Evolutionary conservation across 2,329 filamentous ascomycete species (phyloP).

Genomic region (Didymella glomerata): DNA sequence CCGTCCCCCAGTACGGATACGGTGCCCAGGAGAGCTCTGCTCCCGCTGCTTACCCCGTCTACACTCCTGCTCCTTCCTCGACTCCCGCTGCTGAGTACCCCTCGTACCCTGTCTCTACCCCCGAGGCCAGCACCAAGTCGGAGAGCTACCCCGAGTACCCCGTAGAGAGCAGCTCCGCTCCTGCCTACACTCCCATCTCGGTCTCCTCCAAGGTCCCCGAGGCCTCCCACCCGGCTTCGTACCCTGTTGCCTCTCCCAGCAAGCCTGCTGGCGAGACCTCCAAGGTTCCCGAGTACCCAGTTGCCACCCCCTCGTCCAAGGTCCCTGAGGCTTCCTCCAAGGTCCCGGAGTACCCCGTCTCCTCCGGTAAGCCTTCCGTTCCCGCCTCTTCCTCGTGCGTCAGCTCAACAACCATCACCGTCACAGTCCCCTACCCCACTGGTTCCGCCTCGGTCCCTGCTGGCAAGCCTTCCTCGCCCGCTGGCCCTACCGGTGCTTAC

Average conservation of each 20-base stretch:
- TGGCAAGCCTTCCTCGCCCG: constrained; percentile 12
- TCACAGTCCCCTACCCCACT: constrained; percentile 54
- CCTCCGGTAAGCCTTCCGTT: constrained; percentile 24
- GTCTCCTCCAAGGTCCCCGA: constrained; percentile 23
- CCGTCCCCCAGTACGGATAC: constrained; percentile 44
- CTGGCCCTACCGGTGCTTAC: constrained; percentile 27
- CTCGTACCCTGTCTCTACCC: not conserved
- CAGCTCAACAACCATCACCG: constrained; percentile 54
- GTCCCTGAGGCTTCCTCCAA: constrained; percentile 16
- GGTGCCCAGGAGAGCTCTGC: constrained; percentile 28
- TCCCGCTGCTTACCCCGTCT: constrained; percentile 37
- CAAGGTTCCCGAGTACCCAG: constrained; percentile 23
- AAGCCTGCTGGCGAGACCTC: constrained; percentile 7
- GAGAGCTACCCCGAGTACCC: constrained; percentile 22
- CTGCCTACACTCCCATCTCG: constrained; percentile 17
- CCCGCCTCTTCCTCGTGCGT: constrained; percentile 40
- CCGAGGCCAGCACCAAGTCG: not conserved
- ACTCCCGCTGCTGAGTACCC: constrained; percentile 6
- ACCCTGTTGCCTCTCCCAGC: constrained; percentile 19
- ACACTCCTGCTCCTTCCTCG: constrained; percentile 28
- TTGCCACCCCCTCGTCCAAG: constrained; percentile 16
- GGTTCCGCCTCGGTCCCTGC: constrained; percentile 24
- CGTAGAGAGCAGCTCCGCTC: constrained; percentile 1
- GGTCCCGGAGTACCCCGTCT: constrained; percentile 20
- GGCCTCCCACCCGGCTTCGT: not conserved